A percentile compares a stretch with the other conserved stretches of the same genome.
phyloP scores from a whole-genome alignment of 331 rosid genomes.

The Quercus tomentella region DNA sequence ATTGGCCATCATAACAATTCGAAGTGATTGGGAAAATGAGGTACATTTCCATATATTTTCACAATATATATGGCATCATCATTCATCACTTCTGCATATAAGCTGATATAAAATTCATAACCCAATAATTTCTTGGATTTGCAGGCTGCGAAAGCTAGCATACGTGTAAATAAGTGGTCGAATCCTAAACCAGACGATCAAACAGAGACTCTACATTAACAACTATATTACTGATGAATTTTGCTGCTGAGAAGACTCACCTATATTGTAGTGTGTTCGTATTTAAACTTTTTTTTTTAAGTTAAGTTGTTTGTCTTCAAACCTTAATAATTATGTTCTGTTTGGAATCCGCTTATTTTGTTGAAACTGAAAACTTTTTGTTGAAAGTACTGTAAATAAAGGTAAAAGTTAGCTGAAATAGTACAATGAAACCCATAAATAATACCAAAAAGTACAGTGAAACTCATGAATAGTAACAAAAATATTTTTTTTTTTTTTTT shows the following conservation, averaged over 20 bases:
- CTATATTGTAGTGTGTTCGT: no score
- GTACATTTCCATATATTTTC: constrained; percentile 7
- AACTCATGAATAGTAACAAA: no score
- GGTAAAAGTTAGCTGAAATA: no score
- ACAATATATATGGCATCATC: background rate
- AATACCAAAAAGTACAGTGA: no score
- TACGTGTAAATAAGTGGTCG: constrained; percentile 42
- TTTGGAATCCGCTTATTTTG: no score
- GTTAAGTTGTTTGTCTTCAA: no score
- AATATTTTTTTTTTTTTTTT: no score
- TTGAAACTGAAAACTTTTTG: no score
- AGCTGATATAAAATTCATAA: background rate
- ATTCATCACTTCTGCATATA: background rate
- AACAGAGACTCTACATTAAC: background rate
- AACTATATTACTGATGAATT: background rate
- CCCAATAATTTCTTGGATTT: background rate
- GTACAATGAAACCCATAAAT: rapidly evolving
- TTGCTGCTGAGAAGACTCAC: background rate
- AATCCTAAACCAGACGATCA: constrained; percentile 1
- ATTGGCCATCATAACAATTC: constrained; percentile 20
- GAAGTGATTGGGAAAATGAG: constrained; percentile 56
- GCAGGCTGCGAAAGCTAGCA: constrained; percentile 45
- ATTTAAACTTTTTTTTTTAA: no score
- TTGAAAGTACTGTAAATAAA: no score
- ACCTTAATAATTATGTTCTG: no score